Evolutionary conservation across 192 early-diverging fungal genomes (phyloP), one percentile per base, ranked within the genome.

Genomic region (Coemansia sp.): DNA sequence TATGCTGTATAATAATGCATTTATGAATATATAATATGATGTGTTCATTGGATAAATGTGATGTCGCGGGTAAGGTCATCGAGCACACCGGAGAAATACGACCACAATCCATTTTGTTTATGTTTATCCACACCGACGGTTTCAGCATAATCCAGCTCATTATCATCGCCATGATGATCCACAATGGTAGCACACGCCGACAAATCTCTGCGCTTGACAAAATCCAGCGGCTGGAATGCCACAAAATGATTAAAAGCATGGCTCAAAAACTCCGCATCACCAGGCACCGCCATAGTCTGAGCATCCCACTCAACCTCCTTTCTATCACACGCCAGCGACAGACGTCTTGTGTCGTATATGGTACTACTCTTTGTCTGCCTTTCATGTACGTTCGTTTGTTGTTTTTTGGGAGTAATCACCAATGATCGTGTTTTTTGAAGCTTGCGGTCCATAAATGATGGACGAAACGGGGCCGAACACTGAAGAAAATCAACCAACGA

Each of bases 181-280:
- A 7, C 60, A 29, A 22, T 22, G 1, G 18, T 48, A 7, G n/a
- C 61, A 63, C 32, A 8, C 31, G 29, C 10, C 14, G 25, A 30
- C 16, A 29, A 14, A 1, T 17, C 29, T 4, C 59, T 28, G 16
- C 51, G 40, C 16, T 6, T 38, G 36, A 50, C 42, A 69, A 81
- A 81, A 48, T 81, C 78, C 5, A 72, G 63, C 29, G 78, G 69
- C 40, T 81, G 73, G 60, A 81, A 81, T 11, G 73, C 65, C 4
- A 64, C 73, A 67, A 81, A 81, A 50, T 67, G 55, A n/a, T 55
- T 25, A 32, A 81, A 55, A 10, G 70, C 78, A 30, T 72, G 73
- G 34, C 67, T 51, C n/a, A 81, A 60, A 48, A 75, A 69, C 48
- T 81, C 78, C 31, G 72, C 77, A 20, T 66, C 65, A 32, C 51